phyloP scores from a whole-genome alignment of 192 early-diverging fungal genomes.

The Coemansia sp. region DNA sequence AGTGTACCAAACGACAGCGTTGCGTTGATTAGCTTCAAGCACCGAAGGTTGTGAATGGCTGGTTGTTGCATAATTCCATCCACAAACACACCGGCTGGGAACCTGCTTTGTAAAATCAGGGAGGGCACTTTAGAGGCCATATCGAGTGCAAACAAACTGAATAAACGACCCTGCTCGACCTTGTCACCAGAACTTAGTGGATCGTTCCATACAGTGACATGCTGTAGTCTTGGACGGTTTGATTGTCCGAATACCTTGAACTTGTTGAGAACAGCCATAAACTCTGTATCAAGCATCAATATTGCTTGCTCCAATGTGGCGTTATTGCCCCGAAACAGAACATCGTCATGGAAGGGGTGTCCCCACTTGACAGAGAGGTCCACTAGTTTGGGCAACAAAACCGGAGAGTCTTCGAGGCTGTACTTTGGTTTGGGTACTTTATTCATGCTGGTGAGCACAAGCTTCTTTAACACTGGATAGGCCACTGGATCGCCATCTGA shows the following conservation, averaged over 20 bases:
- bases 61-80: not conserved
- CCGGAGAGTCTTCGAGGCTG: not conserved
- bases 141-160: not conserved
- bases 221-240: not conserved
- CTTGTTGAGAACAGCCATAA: not conserved
- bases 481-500: not conserved
- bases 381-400: not conserved
- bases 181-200: not conserved
- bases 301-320: not conserved
- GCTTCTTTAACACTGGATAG: not conserved
- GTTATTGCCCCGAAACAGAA: conserved; percentile 3
- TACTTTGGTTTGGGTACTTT: conserved; percentile 1
- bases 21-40: not conserved
- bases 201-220: not conserved
- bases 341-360: conserved; percentile 2
- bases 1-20: not conserved
- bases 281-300: not conserved
- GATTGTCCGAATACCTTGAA: not conserved
- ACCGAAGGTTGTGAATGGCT: not conserved
- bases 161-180: not conserved
- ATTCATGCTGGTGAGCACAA: not conserved
- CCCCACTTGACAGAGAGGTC: not conserved
- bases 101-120: not conserved
- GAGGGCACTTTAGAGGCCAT: not conserved
- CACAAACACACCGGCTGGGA: not conserved